Percentiles rank a stretch among this genome's conserved stretches.
Conservation (phyloP, 495 filamentous ascomycete species). For the Podospora pseudocomata region DNA sequence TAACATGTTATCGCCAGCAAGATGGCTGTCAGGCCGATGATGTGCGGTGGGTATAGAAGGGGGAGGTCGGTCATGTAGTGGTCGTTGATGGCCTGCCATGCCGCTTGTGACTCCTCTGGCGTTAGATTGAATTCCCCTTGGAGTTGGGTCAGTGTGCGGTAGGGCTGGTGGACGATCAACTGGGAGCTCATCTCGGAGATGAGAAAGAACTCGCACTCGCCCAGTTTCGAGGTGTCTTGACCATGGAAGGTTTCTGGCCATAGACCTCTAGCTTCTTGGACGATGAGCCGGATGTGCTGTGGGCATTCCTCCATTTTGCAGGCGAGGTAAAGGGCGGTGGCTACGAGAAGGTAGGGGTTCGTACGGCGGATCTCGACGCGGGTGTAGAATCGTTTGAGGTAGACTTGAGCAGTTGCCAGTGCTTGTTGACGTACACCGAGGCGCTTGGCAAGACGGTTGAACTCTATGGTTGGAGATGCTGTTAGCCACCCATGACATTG, state of each 20-base stretch:
- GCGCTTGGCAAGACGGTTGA: constrained; percentile 73
- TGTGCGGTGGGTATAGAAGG: constrained; percentile 80
- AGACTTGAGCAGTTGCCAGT: constrained; percentile 91
- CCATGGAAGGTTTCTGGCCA: constrained; percentile 87
- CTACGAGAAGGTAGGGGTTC: constrained; percentile 87
- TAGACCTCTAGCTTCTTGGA: constrained; percentile 76
- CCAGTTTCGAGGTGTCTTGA: constrained; percentile 79
- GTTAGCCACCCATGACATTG: background rate
- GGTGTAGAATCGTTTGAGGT: constrained; percentile 88
- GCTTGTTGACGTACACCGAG: constrained; percentile 84
- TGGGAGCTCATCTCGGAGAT: constrained; percentile 95
- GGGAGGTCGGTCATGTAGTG: constrained; percentile 93
- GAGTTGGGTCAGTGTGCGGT: constrained; percentile 76
- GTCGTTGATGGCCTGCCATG: constrained; percentile 91
- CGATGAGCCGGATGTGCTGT: constrained; percentile 87
- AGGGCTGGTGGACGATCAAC: constrained; percentile 95
- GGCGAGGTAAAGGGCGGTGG: constrained; percentile 89
- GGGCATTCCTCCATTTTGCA: constrained; percentile 99
- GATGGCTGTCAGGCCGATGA: constrained; percentile 87
- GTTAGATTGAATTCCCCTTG: constrained; percentile 65
- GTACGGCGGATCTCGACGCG: constrained; percentile 88
- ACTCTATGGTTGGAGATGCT: constrained; percentile 51
- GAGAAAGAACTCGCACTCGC: constrained; percentile 93
- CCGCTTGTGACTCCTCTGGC: constrained; percentile 72
- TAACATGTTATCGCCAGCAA: constrained; percentile 67